phyloP scores from a whole-genome alignment of 2,329 filamentous ascomycete genomes.

The Aspergillus quadricinctus region DNA sequence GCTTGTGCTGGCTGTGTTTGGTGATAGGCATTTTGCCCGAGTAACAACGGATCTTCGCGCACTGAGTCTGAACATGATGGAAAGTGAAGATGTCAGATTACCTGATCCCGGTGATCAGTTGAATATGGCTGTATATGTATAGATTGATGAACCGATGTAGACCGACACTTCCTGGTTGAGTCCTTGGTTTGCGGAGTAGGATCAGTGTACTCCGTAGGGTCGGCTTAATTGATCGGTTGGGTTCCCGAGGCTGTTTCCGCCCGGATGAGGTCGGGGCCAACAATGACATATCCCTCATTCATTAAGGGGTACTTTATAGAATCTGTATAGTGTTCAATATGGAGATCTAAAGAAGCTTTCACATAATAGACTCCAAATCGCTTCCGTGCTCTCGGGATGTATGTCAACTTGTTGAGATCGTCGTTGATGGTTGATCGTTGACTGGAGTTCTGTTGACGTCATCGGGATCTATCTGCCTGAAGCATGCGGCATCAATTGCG shows the following conservation, averaged over 20 bases:
- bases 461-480: background rate
- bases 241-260: slow-evolving; percentile 17
- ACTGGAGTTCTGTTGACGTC: background rate
- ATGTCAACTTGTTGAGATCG: background rate
- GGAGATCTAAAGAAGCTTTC: background rate
- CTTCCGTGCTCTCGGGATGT: background rate
- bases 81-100: background rate
- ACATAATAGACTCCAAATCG: background rate
- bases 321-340: background rate
- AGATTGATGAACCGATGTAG: slow-evolving; percentile 6
- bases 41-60: background rate
- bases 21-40: slow-evolving; percentile 17
- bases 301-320: background rate
- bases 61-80: slow-evolving; percentile 16
- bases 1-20: slow-evolving; percentile 4
- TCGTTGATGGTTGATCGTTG: background rate
- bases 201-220: slow-evolving; percentile 9
- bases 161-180: slow-evolving; percentile 6
- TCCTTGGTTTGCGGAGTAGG: slow-evolving; percentile 1
- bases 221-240: background rate
- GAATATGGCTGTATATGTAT: background rate
- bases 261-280: slow-evolving; percentile 25
- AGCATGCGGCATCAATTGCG: background rate
- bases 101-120: background rate
- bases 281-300: slow-evolving; percentile 3